Percentiles rank a stretch among this genome's conserved stretches.
phyloP scores from a whole-genome alignment of 179 eudicot genomes.

The Silene vulgaris region DNA sequence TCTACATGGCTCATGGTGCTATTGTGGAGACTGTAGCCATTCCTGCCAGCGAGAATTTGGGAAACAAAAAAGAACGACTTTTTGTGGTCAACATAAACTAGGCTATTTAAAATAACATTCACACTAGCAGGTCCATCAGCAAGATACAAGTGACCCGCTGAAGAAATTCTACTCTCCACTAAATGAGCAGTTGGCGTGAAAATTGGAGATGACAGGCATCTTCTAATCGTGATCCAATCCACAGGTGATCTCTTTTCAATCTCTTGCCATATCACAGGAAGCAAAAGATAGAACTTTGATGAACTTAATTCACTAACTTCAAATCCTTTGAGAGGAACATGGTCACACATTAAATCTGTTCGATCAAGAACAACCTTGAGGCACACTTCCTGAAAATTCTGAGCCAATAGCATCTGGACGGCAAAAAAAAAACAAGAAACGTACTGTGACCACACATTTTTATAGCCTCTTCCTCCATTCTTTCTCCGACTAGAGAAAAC shows the following conservation, averaged over 20 bases:
- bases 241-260: constrained; percentile 34
- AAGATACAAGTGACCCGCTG: constrained; percentile 46
- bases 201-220: constrained; percentile 79
- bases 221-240: constrained; percentile 69
- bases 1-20: constrained; percentile 48
- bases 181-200: constrained; percentile 35
- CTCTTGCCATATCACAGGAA: constrained; percentile 53
- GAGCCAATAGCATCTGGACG: constrained; percentile 56
- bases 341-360: constrained; percentile 48
- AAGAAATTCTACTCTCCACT: constrained; percentile 19
- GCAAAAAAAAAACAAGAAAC: constrained; percentile 6
- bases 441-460: neutral
- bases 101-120: constrained; percentile 59
- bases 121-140: constrained; percentile 59
- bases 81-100: constrained; percentile 73
- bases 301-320: constrained; percentile 32
- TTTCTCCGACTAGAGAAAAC: neutral
- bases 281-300: constrained; percentile 64
- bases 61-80: constrained; percentile 73
- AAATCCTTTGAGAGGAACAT: constrained; percentile 47
- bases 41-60: constrained; percentile 49
- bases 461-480: neutral
- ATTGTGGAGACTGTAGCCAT: constrained; percentile 48
- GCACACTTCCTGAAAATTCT: constrained; percentile 65
- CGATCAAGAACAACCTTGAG: constrained; percentile 81